phyloP scores from a whole-genome alignment of 1,284 basidiomycete genomes.

The Irpex lacteus region DNA sequence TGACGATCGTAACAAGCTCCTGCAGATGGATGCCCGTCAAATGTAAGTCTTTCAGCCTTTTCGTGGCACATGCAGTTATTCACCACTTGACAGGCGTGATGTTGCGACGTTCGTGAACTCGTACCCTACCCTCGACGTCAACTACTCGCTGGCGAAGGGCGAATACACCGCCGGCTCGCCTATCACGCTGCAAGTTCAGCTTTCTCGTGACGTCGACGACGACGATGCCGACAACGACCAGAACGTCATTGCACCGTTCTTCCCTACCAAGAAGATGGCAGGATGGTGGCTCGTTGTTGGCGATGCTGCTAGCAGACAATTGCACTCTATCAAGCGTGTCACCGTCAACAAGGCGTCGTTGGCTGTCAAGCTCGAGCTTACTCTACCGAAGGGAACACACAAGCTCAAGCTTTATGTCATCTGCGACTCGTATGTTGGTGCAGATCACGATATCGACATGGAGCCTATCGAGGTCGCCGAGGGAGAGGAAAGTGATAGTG shows the following conservation, averaged over 20 bases:
- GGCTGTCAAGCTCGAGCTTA: constrained; percentile 86
- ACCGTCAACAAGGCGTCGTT: constrained; percentile 77
- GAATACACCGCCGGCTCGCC: constrained; percentile 84
- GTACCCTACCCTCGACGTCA: constrained; percentile 91
- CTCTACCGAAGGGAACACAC: constrained; percentile 80
- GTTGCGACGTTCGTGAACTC: constrained; percentile 94
- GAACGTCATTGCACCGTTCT: constrained; percentile 88
- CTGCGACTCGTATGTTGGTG: constrained; percentile 88
- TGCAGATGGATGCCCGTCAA: constrained; percentile 85
- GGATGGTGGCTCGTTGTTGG: constrained; percentile 99
- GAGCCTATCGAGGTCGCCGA: constrained; percentile 82
- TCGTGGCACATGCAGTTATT: background rate
- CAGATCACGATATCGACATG: constrained; percentile 86
- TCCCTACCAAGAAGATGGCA: constrained; percentile 86
- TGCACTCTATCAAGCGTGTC: constrained; percentile 94
- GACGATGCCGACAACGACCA: constrained; percentile 74
- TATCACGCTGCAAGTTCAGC: constrained; percentile 76
- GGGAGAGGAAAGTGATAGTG: constrained; percentile 82
- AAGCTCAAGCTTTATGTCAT: constrained; percentile 88
- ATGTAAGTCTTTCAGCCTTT: constrained; percentile 53
- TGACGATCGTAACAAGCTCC: constrained; percentile 75
- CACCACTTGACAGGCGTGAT: constrained; percentile 56
- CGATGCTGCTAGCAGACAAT: constrained; percentile 67
- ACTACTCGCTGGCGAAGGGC: constrained; percentile 78
- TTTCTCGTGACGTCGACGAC: constrained; percentile 85